Base-by-base conservation (phyloP, 352 stramenopile genomes). In the Phytophthora kernoviae region DNA sequence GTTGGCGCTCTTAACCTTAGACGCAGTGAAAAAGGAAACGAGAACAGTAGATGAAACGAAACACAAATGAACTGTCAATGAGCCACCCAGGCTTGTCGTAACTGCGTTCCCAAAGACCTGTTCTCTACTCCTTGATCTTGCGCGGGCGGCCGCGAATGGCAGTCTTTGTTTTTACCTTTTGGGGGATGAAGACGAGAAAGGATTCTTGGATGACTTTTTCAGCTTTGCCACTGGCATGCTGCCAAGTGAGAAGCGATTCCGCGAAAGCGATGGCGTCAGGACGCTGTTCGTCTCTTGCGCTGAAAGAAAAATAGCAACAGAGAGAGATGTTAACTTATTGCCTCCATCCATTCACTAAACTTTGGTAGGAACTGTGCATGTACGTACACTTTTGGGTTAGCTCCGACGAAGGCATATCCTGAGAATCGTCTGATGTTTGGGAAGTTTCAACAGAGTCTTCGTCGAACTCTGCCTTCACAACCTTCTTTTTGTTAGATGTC, bases 141-240 rank as follows among this genome's bases (percentile, higher is more conserved):
- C 47, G 45, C 33, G 73, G 57, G 20, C 70, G 73, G 9, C 68
- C 62, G 4, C 61, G 68, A 17, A 41, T 51, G 17, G 26, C 41
- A 22, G 45, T 64, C 30, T 74, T 67, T 14, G 27, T 21, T 21
- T 70, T 75, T 5, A 24, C 30, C 15, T 68, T 62, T 73, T 61
- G 14, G 45, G 48, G 14, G 73, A 67, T 4, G 43, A 21, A 34
- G 43, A 68, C n/a, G 71, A 70, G 37, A 93, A 93, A 30, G 84
- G 84, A 46, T 91, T 93, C 71, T 91, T 93, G 12, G 79, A 78
- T 33, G 79, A 87, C 49, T 90, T 91, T 65, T 91, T 93, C 46
- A 93, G 56, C 59, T 90, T 91, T 18, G 76, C 77, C n/a, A 91
- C 84, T 1, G 81, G 79, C 37, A 93, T 88, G 24, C 58, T 89